phyloP scores from a whole-genome alignment of 2,329 filamentous ascomycete genomes.

The Amesomyces nigricolor region DNA sequence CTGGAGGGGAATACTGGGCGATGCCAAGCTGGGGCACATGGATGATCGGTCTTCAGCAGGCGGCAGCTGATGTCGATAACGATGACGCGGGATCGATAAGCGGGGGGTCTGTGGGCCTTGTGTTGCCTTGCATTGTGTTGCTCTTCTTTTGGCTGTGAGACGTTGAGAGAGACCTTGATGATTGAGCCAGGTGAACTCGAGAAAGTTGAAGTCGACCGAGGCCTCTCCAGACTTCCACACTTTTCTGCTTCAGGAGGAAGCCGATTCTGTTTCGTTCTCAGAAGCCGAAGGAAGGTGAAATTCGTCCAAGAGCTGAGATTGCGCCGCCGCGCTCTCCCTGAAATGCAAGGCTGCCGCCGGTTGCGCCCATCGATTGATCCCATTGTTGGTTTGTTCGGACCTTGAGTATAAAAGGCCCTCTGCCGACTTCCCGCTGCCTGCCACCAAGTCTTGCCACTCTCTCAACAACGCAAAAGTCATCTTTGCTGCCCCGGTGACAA shows the following conservation, averaged over 20 bases:
- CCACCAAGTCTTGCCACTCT: not conserved
- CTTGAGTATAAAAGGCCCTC: not conserved
- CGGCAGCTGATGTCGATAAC: not conserved
- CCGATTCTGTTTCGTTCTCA: not conserved
- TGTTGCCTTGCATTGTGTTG: not conserved
- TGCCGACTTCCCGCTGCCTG: slow-evolving; percentile 1
- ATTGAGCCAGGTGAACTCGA: slow-evolving; percentile 12
- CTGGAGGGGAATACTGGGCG: too few relatives aligned
- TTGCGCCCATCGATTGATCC: not conserved
- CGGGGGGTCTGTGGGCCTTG: not conserved
- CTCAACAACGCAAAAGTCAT: not conserved
- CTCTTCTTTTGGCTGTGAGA: not conserved
- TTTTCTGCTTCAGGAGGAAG: not conserved
- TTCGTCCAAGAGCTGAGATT: not conserved
- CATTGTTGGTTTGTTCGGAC: too few relatives aligned
- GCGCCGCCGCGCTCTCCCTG: slow-evolving; percentile 1
- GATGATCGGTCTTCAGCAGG: not conserved
- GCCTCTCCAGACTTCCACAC: not conserved
- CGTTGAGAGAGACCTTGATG: not conserved
- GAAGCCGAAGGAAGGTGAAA: not conserved
- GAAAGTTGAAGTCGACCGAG: slow-evolving; percentile 5
- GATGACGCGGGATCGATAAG: slow-evolving; percentile 7
- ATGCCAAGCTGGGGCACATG: not conserved
- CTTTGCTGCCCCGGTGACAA: not conserved
- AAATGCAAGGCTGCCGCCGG: slow-evolving; percentile 6